Base-by-base conservation (phyloP, 2,329 filamentous ascomycete species). In the Zasmidium angulare region DNA sequence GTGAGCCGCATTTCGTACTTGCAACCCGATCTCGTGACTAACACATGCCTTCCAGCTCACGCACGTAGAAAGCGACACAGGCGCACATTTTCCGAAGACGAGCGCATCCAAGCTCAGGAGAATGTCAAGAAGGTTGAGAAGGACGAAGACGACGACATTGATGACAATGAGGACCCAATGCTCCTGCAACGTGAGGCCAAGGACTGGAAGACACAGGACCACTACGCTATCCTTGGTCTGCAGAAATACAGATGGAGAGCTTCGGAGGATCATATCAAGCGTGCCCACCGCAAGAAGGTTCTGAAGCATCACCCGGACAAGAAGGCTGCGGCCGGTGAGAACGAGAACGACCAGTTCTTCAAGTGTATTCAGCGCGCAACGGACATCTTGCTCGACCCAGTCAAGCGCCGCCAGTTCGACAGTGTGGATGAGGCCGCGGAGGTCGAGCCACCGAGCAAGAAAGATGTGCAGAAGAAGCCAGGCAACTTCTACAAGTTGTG, bases 341-440 rank as follows among this genome's bases (percentile, higher is more conserved):
- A 86, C 68, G 93, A 98, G 72, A 93, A 97, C 78, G 95, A 99
- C 78, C 91, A 90, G 77, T 99, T 99, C 84, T 99, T 99, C 89
- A 99, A 99, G 85, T 99, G 96, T 79, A 99, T 99, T 77, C 96
- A 99, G 77, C 97, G 97, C 79, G 95, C 95, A 59, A 93, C 89
- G 70, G 95, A 99, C 72, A 85, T 98, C 54, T 89, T 99, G 19
- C 85, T 91, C 56, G 95, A 99, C 81, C 95, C 95, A 53, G 83
- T 88, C 76, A 96, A 91, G 81, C 90, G 95, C 63, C 88, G 93
- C 60, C 95, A 99, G 79, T 99, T 89, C 79, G 95, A 99, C 78
- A 96, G 91, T 1, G 93, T 98, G 62, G 95, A 99, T 72, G 93
- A 97, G 78, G 87, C 86, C 69, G 95, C 95, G 64, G 90, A 99